Evolutionary conservation across 345 rosid species (phyloP), one percentile per base, ranked within the genome.

Genomic region (Camelina laxa): DNA sequence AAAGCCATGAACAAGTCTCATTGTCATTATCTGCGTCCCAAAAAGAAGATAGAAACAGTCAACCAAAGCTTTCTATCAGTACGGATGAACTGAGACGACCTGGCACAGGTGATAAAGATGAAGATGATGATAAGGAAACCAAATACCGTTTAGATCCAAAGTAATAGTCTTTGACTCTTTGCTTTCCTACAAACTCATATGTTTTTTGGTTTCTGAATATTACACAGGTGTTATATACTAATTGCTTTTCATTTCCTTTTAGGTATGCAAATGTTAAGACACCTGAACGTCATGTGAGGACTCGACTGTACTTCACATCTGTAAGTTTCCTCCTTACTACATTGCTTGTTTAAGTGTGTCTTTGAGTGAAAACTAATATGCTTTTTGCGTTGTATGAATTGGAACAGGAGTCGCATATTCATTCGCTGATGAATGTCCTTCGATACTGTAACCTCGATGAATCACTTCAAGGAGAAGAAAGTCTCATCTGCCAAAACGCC

Each of bases 131-230:
- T 73, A 92, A 88, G 78, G 99, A 92, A 84, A 88, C 89, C 82
- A 83, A 96, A 86, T 96, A 96, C 76, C 97, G 99, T 55, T 80
- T 96, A 83, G 99, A 96, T 82, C 99, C 99, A 64, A 89, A 92
- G 97, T 92, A 59, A 60, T 61, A 49, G 66, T 47, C 33, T 22
- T 33, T 33, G 36, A 2, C 36, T 33, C 36, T 33, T 50, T 61
- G 17, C 39, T 56, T 73, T 49, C 14, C 13, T 15, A 5, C 16
- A 33, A 1, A 16, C 15, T 21, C 16, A 3, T 21, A 42, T 51
- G 31, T 7, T 20, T 14, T 36, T 2, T 2, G 57, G 19, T 35
- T 47, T 5, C 64, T 69, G 48, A 51, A 75, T 65, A 13, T 42
- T 4, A 42, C 48, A 13, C 48, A 14, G 14, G 48, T 14, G 16